phyloP scores from a whole-genome alignment of 768 basidiomycete species.

The Psilocybe tampanensis region DNA sequence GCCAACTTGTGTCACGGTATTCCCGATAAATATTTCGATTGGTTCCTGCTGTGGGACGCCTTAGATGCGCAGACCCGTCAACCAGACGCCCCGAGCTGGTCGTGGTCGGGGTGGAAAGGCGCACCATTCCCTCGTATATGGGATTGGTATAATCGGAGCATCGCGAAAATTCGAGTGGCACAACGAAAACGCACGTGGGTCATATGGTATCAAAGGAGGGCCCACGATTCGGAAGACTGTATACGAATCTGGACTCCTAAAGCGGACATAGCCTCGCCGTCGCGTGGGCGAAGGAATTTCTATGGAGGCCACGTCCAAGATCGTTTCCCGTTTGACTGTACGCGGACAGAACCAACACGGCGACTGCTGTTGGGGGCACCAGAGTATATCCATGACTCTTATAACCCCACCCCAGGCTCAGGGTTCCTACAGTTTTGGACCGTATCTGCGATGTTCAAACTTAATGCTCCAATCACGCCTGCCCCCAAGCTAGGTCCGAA shows the following conservation, averaged over 20 bases:
- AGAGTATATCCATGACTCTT: slow-evolving; percentile 1
- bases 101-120: slow-evolving; percentile 8
- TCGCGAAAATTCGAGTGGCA: neutral
- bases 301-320: slow-evolving; percentile 7
- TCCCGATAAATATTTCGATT: slow-evolving; percentile 8
- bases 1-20: slow-evolving; percentile 2
- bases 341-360: slow-evolving; percentile 11
- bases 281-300: neutral
- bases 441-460: neutral
- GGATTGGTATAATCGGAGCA: neutral
- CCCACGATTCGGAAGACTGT: slow-evolving; percentile 7
- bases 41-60: slow-evolving; percentile 5
- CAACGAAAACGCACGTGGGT: slow-evolving; percentile 6
- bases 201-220: slow-evolving; percentile 10
- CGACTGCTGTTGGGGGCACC: slow-evolving; percentile 4
- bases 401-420: slow-evolving; percentile 10
- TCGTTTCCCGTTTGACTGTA: slow-evolving; percentile 14
- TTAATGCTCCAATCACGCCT: neutral
- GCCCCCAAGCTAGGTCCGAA: neutral
- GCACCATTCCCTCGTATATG: neutral
- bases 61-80: neutral
- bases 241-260: neutral
- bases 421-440: slow-evolving; percentile 17
- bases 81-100: slow-evolving; percentile 4
- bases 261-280: neutral